Conservation (phyloP, 2,329 filamentous ascomycete genomes). For the Aspergillus spinulosporus region DNA sequence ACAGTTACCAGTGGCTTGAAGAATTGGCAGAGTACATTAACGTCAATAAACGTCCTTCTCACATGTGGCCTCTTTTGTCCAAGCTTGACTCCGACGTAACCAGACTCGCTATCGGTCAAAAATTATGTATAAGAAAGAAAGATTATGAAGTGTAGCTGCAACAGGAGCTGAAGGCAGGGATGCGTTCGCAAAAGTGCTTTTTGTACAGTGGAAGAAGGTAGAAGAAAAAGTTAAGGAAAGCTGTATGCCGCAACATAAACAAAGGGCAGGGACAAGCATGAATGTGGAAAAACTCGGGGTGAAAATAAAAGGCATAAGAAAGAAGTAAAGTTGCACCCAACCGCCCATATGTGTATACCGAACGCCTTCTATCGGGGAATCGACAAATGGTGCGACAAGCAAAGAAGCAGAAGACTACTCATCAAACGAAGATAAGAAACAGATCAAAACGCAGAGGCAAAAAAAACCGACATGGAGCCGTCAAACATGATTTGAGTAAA, state of each 20-base stretch:
- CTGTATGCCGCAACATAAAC: slow-evolving; percentile 16
- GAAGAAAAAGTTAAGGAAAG: slow-evolving; percentile 14
- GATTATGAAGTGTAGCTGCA: slow-evolving; percentile 13
- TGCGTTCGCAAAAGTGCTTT: slow-evolving; percentile 29
- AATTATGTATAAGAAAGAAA: slow-evolving; percentile 17
- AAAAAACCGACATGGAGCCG: slow-evolving; percentile 22
- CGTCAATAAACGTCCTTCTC: slow-evolving; percentile 19
- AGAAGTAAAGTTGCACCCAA: slow-evolving; percentile 32
- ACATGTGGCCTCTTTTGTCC: slow-evolving; percentile 19
- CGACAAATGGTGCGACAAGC: slow-evolving; percentile 26
- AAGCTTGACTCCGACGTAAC: slow-evolving; percentile 14
- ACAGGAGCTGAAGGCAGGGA: slow-evolving; percentile 11
- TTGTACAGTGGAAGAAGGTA: slow-evolving; percentile 33
- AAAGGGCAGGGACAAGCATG: slow-evolving; percentile 5
- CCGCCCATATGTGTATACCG: slow-evolving; percentile 37
- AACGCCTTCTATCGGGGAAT: slow-evolving; percentile 45
- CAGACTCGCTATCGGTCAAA: slow-evolving; percentile 11
- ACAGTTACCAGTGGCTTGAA: slow-evolving; percentile 21
- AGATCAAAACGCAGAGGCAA: slow-evolving; percentile 24
- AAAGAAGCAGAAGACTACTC: slow-evolving; percentile 26
- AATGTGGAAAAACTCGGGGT: background rate
- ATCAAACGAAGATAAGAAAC: slow-evolving; percentile 30
- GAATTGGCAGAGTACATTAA: slow-evolving; percentile 31
- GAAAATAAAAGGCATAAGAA: slow-evolving; percentile 17
- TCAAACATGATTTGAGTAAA: slow-evolving; percentile 27